These are phyloP conservation scores for Botrytis deweyae DNA, from an alignment of 2,329 filamentous ascomycete genomes.

Conservation along the genomic window DNA sequence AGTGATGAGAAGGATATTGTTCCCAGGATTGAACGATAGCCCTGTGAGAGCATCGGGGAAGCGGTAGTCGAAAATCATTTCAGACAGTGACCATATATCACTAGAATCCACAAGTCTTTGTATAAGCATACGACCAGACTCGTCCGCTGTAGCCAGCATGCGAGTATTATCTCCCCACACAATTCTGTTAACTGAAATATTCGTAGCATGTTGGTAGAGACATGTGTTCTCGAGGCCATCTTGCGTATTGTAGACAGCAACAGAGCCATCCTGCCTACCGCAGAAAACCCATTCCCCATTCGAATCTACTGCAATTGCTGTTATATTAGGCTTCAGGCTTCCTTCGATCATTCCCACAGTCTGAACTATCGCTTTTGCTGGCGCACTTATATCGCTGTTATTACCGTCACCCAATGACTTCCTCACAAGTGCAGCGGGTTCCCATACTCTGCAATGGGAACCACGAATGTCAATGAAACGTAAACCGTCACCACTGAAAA, in stretches of 20 bases:
- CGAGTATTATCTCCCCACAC: not conserved
- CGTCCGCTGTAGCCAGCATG: not conserved
- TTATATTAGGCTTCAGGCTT: not conserved
- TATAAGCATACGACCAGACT: not conserved
- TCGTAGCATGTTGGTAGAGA: not conserved
- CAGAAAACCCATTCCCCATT: not conserved
- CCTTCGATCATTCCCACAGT: not conserved
- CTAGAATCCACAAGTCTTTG: not conserved
- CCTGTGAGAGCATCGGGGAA: not conserved
- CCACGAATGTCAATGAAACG: not conserved
- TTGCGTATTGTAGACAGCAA: not conserved
- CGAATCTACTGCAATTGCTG: not conserved
- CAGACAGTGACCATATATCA: not conserved
- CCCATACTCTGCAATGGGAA: not conserved
- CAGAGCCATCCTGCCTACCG: not conserved
- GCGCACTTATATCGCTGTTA: not conserved
- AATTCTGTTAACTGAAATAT: not conserved
- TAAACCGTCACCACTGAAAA: not conserved
- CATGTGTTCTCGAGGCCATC: not conserved
- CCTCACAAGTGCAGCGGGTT: not conserved
- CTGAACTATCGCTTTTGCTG: not conserved
- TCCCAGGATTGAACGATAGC: not conserved
- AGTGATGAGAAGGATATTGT: not conserved
- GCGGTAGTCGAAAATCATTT: not conserved
- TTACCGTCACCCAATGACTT: not conserved